Evolutionary conservation across 1,284 basidiomycete species (phyloP).

Genomic region (Trichosporon ovoides): DNA sequence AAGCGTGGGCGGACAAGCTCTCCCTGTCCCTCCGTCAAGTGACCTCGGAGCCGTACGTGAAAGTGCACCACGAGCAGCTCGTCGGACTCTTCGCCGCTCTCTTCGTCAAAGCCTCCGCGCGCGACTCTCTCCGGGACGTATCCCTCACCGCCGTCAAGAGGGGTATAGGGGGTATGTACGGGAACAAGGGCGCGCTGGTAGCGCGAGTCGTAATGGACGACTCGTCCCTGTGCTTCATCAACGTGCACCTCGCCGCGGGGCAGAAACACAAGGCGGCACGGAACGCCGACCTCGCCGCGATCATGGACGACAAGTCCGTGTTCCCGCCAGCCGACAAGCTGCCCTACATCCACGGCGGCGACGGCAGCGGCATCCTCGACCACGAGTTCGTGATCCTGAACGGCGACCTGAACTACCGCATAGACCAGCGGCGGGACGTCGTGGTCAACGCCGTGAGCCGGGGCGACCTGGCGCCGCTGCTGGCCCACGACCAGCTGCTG

Average conservation of each 20-base stretch:
- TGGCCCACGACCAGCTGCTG: constrained; percentile 78
- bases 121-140: constrained; percentile 59
- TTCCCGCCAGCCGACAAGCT: constrained; percentile 58
- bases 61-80: constrained; percentile 78
- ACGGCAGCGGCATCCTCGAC: constrained; percentile 89
- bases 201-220: constrained; percentile 85
- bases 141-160: constrained; percentile 74
- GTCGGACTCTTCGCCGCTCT: constrained; percentile 86
- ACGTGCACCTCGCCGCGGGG: constrained; percentile 93
- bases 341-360: constrained; percentile 81
- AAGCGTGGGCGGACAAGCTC: constrained; percentile 80
- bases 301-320: constrained; percentile 72
- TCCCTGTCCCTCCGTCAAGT: constrained; percentile 61
- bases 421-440: constrained; percentile 79
- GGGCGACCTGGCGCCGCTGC: constrained; percentile 61
- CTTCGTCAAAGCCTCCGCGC: constrained; percentile 57
- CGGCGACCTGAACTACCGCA: constrained; percentile 67
- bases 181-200: constrained; percentile 95
- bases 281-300: constrained; percentile 78
- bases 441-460: constrained; percentile 66
- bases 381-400: constrained; percentile 89
- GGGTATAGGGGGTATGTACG: constrained; percentile 86
- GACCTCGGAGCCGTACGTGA: constrained; percentile 65
- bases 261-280: constrained; percentile 74
- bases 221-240: constrained; percentile 87